Evolutionary conservation across 2,329 filamentous ascomycete species (phyloP).

Genomic region (Grosmannia clavigera): DNA sequence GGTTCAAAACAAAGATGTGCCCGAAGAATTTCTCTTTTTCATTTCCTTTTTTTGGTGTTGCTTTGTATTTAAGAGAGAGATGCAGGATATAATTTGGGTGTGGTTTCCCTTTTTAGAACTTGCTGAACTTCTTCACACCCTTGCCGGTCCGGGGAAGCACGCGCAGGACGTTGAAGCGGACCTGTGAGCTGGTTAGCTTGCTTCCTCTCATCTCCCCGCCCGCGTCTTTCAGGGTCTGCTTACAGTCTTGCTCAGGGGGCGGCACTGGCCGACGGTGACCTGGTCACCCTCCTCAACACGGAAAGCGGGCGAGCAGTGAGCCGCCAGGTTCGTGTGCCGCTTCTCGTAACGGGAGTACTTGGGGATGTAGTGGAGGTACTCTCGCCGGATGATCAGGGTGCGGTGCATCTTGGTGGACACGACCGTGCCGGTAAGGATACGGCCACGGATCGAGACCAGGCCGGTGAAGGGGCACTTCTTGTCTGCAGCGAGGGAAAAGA

Average conservation of each 20-base stretch:
- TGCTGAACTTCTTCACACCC: constrained; percentile 93
- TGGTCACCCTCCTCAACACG: constrained; percentile 99
- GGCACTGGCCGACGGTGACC: constrained; percentile 98
- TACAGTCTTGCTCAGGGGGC: constrained; percentile 98
- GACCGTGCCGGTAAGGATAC: constrained; percentile 98
- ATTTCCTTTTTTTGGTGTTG: not conserved
- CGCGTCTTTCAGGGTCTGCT: not conserved
- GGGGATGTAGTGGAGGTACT: constrained; percentile 99
- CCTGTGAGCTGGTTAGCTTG: constrained; percentile 33
- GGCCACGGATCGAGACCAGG: constrained; percentile 97
- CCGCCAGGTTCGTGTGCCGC: constrained; percentile 99
- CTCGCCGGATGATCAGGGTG: constrained; percentile 96
- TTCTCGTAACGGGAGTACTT: constrained; percentile 99
- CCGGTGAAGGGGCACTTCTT: constrained; percentile 99
- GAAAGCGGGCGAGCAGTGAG: constrained; percentile 98
- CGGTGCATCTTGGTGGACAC: constrained; percentile 99
- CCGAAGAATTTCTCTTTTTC: not conserved
- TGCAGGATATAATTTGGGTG: not conserved
- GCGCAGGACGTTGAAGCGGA: constrained; percentile 99
- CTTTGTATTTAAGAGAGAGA: not conserved
- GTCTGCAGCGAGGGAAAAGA: constrained; percentile 45
- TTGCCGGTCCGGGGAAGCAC: constrained; percentile 96
- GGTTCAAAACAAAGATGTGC: not conserved
- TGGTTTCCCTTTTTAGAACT: constrained; percentile 61
- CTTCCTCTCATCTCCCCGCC: not conserved